phyloP scores from a whole-genome alignment of 2,329 filamentous ascomycete genomes.

The Colletotrichum orchidophilum region DNA sequence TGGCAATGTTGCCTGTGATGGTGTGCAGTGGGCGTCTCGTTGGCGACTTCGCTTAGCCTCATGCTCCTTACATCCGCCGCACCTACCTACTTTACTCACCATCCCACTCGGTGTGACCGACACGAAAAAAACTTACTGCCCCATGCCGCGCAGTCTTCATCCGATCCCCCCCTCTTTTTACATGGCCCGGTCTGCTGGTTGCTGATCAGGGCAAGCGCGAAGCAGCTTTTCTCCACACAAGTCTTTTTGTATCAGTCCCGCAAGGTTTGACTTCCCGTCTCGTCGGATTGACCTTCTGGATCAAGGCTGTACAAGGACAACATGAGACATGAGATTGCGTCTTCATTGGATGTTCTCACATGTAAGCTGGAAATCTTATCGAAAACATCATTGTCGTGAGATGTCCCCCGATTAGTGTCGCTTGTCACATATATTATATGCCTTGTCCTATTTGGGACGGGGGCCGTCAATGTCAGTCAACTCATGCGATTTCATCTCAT shows the following conservation, averaged over 20 bases:
- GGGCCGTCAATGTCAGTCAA: not conserved
- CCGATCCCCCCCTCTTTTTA: not conserved
- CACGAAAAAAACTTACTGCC: too few relatives aligned
- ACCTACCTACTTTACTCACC: too few relatives aligned
- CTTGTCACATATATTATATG: not conserved
- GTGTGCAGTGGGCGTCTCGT: not conserved
- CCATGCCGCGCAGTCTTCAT: not conserved
- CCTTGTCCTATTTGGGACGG: not conserved
- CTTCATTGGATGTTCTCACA: not conserved
- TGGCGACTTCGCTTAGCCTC: not conserved
- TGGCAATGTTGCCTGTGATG: not conserved
- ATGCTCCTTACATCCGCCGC: not conserved
- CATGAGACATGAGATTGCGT: not conserved
- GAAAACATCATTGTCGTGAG: too few relatives aligned
- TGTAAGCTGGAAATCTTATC: not conserved
- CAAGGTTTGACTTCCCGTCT: not conserved
- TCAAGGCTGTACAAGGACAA: not conserved
- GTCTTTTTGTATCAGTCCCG: not conserved
- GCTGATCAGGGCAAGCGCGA: too few relatives aligned
- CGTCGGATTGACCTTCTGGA: not conserved
- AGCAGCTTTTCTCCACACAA: too few relatives aligned
- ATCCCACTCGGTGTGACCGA: too few relatives aligned
- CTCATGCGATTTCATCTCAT: not conserved
- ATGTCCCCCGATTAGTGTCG: not conserved
- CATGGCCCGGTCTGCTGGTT: not conserved